phyloP scores from a whole-genome alignment of 331 rosid species.

The Acacia concinna region DNA sequence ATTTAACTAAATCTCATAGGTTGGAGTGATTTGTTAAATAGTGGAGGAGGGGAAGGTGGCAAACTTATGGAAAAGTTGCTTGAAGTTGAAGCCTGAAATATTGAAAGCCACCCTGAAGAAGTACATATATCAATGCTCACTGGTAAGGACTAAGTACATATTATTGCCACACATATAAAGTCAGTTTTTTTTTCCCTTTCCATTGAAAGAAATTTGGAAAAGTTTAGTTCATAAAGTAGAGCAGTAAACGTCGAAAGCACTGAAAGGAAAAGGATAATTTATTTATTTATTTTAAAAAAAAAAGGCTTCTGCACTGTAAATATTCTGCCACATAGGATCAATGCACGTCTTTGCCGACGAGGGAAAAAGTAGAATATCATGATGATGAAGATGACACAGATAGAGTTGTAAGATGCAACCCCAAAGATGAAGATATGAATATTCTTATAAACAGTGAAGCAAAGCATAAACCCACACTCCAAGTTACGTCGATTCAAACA shows the following conservation, averaged over 20 bases:
- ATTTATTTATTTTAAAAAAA: too few relatives aligned
- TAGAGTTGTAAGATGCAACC: conserved; percentile 20
- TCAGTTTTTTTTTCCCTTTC: background rate
- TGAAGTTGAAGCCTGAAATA: background rate
- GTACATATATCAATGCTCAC: background rate
- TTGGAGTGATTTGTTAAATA: background rate
- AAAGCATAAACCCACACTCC: conserved; percentile 58
- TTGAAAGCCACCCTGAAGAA: background rate
- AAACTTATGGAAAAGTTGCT: background rate
- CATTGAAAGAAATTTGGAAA: background rate
- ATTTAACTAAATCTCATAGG: background rate
- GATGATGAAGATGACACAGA: background rate
- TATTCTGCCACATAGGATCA: conserved; percentile 6
- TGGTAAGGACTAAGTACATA: background rate
- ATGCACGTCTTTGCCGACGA: conserved; percentile 3
- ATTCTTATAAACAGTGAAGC: conserved; percentile 51
- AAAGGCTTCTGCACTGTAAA: background rate
- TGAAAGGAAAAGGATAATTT: background rate
- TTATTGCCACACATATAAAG: background rate
- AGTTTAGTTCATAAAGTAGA: conserved; percentile 8
- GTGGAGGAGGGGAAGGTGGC: background rate
- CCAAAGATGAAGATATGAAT: conserved; percentile 53
- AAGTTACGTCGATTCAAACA: conserved; percentile 34
- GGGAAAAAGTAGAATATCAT: conserved; percentile 12
- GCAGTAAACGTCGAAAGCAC: background rate